Conservation (phyloP, 1,139 yeast species). For the Pichia sp. region DNA sequence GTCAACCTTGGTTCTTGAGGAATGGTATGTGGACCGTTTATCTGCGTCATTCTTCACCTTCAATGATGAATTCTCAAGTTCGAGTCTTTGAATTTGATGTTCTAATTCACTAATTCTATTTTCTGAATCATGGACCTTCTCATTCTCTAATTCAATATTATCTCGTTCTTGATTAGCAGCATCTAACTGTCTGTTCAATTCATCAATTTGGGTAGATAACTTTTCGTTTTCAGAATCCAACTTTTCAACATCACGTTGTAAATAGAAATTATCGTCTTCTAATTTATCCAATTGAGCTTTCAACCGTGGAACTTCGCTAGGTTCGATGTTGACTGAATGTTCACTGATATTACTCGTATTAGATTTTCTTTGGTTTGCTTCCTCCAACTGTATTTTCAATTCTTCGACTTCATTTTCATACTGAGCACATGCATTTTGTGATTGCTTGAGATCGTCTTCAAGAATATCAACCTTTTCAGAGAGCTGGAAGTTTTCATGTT, state of each 20-base stretch:
- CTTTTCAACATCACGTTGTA: slow-evolving; percentile 13
- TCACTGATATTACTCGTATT: neutral
- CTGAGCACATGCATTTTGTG: slow-evolving; percentile 1
- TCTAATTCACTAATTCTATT: slow-evolving; percentile 14
- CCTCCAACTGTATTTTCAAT: slow-evolving; percentile 11
- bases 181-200: slow-evolving; percentile 15
- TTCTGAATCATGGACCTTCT: slow-evolving; percentile 18
- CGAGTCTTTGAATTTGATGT: slow-evolving; percentile 17
- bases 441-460: slow-evolving; percentile 24
- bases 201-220: neutral
- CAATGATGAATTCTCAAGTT: slow-evolving; percentile 21
- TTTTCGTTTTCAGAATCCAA: neutral
- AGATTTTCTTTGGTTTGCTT: slow-evolving; percentile 3
- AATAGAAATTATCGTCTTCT: slow-evolving; percentile 8
- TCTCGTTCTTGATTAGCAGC: slow-evolving; percentile 20
- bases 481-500: slow-evolving; percentile 13
- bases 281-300: slow-evolving; percentile 17
- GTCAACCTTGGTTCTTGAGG: slow-evolving; percentile 12
- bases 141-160: slow-evolving; percentile 7
- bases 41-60: slow-evolving; percentile 11
- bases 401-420: slow-evolving; percentile 19
- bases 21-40: slow-evolving; percentile 6
- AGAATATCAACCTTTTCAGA: neutral
- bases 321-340: slow-evolving; percentile 18
- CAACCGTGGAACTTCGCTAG: no score